Percentiles rank a stretch among this genome's conserved stretches.
Conservation (phyloP, 768 basidiomycete genomes). For the Solioccasus polychromus region DNA sequence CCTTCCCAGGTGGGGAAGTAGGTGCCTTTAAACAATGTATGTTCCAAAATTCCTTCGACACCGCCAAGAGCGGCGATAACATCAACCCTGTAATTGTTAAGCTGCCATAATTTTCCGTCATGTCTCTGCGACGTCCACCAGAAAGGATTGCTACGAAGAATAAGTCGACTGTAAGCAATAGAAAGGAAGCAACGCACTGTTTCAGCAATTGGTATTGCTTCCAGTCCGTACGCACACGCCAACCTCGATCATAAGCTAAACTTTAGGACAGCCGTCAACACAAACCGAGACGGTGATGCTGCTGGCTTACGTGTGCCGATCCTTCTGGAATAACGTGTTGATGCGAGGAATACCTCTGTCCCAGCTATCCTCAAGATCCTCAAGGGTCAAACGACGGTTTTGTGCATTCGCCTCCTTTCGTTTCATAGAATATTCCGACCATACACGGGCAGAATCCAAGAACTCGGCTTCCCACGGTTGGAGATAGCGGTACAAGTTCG, state of each 20-base stretch:
- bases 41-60: slow-evolving; percentile 95
- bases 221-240: slow-evolving; percentile 98
- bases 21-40: slow-evolving; percentile 96
- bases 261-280: slow-evolving; percentile 32
- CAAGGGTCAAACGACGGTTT: slow-evolving; percentile 92
- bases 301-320: slow-evolving; percentile 76
- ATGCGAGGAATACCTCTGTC: slow-evolving; percentile 98
- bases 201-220: slow-evolving; percentile 95
- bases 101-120: slow-evolving; percentile 93
- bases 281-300: background rate
- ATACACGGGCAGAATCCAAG: slow-evolving; percentile 96
- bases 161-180: slow-evolving; percentile 8
- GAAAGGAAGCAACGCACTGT: slow-evolving; percentile 51
- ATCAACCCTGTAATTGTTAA: slow-evolving; percentile 98
- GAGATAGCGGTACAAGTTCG: slow-evolving; percentile 94
- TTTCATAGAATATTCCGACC: slow-evolving; percentile 99
- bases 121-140: slow-evolving; percentile 99
- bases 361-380: slow-evolving; percentile 98
- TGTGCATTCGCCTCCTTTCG: slow-evolving; percentile 99
- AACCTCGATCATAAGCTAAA: slow-evolving; percentile 96
- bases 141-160: slow-evolving; percentile 79
- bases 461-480: slow-evolving; percentile 99
- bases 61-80: slow-evolving; percentile 97
- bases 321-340: slow-evolving; percentile 99
- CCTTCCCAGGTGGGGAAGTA: slow-evolving; percentile 98